Base-by-base conservation (phyloP, 2,329 filamentous ascomycete genomes). In the Alternaria incomplexa region DNA sequence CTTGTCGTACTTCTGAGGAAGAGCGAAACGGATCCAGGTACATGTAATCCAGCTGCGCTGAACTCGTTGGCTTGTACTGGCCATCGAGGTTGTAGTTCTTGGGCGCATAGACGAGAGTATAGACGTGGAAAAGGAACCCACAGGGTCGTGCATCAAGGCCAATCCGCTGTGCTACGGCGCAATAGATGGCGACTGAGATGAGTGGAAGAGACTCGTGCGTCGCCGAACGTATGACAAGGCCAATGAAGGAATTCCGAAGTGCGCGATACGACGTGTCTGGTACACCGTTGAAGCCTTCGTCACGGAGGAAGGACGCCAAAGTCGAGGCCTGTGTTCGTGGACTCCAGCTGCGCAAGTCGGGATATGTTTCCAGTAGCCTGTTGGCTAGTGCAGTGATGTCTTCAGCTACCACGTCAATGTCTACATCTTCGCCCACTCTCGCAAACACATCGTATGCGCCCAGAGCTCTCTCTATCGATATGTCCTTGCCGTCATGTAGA, bases 381-480 rank as follows among this genome's bases (percentile, higher is more conserved):
- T 77, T 70, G 3, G 89, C 88, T 36, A 93, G 84, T 1, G 82
- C 77, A 76, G 96, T 89, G 22, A 98, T 83, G 44, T 88, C 82
- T n/a, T 79, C 75, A 11, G 86, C 68, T 36, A 85, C 78, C 47
- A 93, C 89, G 60, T 91, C 86, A 55, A 95, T 81, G 74, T 96
- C 93, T n/a, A 90, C 89, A 28, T 85, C 84, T 17, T 88, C 86
- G 58, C 91, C 90, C 67, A 91, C 88, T 26, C 95, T 83, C 48
- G 97, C 88, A 79, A 98, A 98, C 80, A 98, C 86, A 79, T 98
- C 96, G 77, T 96, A 97, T 13, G 91, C 91, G 20, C 90, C 91
- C 15, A 98, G 82, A 1, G 91, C 91, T 61, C 87, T 86, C 76
- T 97, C 94, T 20, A 97, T 83, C 8, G 87, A 78, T 22, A 89